A percentile compares a stretch with the other conserved stretches of the same genome.
These are phyloP conservation scores for Penstemon eatonii DNA, from an alignment of 257 asterid species.

Conservation along the genomic window DNA sequence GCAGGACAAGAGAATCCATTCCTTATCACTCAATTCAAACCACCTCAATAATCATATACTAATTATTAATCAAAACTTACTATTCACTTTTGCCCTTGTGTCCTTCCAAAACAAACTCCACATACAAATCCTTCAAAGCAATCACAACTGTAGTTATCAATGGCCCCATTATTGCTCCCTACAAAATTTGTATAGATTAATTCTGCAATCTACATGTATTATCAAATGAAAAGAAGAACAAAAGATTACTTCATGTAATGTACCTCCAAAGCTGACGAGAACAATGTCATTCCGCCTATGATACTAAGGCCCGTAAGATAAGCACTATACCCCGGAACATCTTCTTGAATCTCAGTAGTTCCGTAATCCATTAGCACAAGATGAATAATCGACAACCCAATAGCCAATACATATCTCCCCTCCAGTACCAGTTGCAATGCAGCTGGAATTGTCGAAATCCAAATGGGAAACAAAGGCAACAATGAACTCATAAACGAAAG, in stretches of 20 bases:
- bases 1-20: background rate
- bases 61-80: conserved; percentile 2
- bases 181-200: conserved; percentile 29
- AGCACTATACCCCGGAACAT: conserved; percentile 75
- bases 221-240: background rate
- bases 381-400: conserved; percentile 62
- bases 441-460: conserved; percentile 86
- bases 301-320: conserved; percentile 96
- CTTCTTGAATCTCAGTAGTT: conserved; percentile 76
- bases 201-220: background rate
- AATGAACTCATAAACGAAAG: conserved; percentile 78
- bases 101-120: conserved; percentile 68
- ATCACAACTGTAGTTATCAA: conserved; percentile 87
- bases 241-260: background rate
- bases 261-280: conserved; percentile 89
- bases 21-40: background rate
- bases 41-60: conserved; percentile 10
- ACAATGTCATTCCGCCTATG: conserved; percentile 96
- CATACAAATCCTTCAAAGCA: conserved; percentile 76
- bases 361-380: conserved; percentile 82
- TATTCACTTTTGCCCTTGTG: conserved; percentile 41
- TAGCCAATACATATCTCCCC: conserved; percentile 68
- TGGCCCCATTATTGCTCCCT: conserved; percentile 98
- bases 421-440: conserved; percentile 74
- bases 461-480: conserved; percentile 72